Percentiles rank a stretch among this genome's conserved stretches.
Evolutionary conservation across 129 eudicot species (phyloP).

Genomic region (Pseudognaphalium luteoalbum): DNA sequence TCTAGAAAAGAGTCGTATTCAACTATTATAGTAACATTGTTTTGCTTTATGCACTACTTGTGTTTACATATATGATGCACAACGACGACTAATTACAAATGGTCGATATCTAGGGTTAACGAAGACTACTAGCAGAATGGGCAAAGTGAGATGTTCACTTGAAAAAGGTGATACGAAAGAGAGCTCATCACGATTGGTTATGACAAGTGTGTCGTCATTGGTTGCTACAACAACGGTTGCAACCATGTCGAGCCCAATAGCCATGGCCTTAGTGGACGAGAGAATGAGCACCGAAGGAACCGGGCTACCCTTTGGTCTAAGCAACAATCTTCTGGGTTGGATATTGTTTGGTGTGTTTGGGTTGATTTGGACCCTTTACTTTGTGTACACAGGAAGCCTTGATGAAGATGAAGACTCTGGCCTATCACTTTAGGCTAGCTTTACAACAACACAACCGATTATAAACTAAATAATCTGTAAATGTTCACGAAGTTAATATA

Average conservation of each 20-base stretch:
- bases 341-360: conserved; percentile 73
- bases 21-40: background rate
- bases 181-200: conserved; percentile 41
- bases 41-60: background rate
- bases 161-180: conserved; percentile 28
- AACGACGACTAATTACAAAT: background rate
- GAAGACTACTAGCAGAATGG: conserved; percentile 46
- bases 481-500: background rate
- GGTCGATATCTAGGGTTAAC: conserved; percentile 49
- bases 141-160: conserved; percentile 56
- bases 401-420: conserved; percentile 97
- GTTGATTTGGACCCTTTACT: conserved; percentile 80
- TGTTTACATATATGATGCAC: background rate
- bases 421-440: conserved; percentile 59
- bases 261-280: conserved; percentile 92
- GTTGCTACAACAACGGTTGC: conserved; percentile 63
- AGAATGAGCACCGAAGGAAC: conserved; percentile 98
- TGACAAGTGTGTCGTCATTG: conserved; percentile 48
- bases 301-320: conserved; percentile 91
- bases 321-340: conserved; percentile 96
- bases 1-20: background rate
- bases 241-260: conserved; percentile 69
- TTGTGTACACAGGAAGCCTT: conserved; percentile 52
- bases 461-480: background rate
- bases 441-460: background rate